Conservation (phyloP, 2,329 filamentous ascomycete genomes). For the Beauveria sp. region DNA sequence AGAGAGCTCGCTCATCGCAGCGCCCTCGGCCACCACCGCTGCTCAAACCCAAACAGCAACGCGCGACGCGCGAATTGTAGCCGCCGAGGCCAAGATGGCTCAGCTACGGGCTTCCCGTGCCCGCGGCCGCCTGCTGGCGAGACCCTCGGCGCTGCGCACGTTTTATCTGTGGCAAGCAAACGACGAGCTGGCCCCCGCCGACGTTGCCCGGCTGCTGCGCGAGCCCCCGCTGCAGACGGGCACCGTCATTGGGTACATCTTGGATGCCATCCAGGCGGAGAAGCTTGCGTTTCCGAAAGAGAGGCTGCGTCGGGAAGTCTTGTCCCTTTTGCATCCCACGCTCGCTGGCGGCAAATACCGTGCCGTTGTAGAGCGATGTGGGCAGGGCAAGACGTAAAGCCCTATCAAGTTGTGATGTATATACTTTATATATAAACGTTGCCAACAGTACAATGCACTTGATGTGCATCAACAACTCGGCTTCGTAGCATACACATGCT, state of each 20-base stretch:
- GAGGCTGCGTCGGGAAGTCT: slow-evolving; percentile 37
- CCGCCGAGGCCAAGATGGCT: slow-evolving; percentile 32
- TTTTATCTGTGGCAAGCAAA: slow-evolving; percentile 59
- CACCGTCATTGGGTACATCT: slow-evolving; percentile 53
- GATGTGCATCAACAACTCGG: no score
- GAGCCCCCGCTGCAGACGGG: slow-evolving; percentile 48
- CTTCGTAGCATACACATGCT: not conserved
- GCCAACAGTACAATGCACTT: not conserved
- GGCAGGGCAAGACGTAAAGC: not conserved
- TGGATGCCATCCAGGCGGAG: slow-evolving; percentile 45
- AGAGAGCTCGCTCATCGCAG: not conserved
- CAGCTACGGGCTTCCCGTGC: slow-evolving; percentile 26
- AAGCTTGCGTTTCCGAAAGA: slow-evolving; percentile 39
- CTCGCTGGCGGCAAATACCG: slow-evolving; percentile 19
- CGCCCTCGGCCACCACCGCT: not conserved
- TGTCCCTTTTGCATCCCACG: slow-evolving; percentile 25
- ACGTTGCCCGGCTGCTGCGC: slow-evolving; percentile 48
- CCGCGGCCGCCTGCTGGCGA: slow-evolving; percentile 18
- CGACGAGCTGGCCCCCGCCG: slow-evolving; percentile 36
- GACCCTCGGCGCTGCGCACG: slow-evolving; percentile 38
- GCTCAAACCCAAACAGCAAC: not conserved
- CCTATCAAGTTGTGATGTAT: not conserved
- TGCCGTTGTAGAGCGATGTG: slow-evolving; percentile 19
- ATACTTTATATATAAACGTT: not conserved
- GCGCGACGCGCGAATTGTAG: slow-evolving; percentile 33